phyloP scores from a whole-genome alignment of 176 grass and related monocot species.

The Tillandsia leiboldiana region DNA sequence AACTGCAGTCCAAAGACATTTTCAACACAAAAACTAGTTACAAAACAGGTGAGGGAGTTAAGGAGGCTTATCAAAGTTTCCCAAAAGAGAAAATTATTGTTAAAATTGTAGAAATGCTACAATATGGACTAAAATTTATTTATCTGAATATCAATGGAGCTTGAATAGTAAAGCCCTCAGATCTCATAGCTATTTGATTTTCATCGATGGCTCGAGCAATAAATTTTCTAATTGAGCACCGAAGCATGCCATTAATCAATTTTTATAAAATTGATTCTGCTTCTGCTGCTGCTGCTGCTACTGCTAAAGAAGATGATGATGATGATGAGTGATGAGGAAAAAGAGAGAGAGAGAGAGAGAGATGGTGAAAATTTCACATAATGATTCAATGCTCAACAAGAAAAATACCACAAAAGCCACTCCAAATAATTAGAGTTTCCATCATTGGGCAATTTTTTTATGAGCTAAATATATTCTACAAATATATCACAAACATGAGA shows the following conservation, averaged over 20 bases:
- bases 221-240: not conserved
- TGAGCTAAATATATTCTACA: not conserved
- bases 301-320: not conserved
- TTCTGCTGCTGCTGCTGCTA: too few species aligned
- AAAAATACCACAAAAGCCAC: slow-evolving; percentile 2
- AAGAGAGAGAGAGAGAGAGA: not conserved
- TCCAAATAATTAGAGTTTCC: not conserved
- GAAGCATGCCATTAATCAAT: not conserved
- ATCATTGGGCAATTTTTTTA: slow-evolving; percentile 2
- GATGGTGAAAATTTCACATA: not conserved
- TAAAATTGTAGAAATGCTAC: too few species aligned
- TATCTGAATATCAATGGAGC: not conserved
- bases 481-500: not conserved
- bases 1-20: too few species aligned
- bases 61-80: too few species aligned
- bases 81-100: too few species aligned
- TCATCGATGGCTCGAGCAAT: slow-evolving; percentile 6
- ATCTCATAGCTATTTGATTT: slow-evolving; percentile 12
- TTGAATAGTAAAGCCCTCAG: slow-evolving; percentile 1
- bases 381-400: slow-evolving; percentile 5
- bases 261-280: not conserved
- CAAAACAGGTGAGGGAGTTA: too few species aligned
- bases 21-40: too few species aligned
- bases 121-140: too few species aligned
- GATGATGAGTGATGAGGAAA: not conserved